phyloP scores from a whole-genome alignment of 305 asterid genomes.

The Withania somnifera region DNA sequence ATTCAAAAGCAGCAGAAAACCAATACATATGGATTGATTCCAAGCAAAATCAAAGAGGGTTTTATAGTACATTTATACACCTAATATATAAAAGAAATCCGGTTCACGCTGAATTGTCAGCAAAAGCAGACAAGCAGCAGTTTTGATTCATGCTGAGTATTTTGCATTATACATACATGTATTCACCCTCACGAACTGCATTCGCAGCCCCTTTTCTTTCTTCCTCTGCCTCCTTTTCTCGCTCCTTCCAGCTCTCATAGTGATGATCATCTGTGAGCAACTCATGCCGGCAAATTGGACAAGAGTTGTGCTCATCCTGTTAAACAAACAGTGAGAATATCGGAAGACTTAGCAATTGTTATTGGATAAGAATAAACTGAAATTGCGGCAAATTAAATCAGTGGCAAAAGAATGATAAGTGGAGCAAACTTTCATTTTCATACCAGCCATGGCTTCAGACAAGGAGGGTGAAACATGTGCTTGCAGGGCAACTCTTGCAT shows the following conservation, averaged over 20 bases:
- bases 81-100: background rate
- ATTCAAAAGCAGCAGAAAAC: background rate
- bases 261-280: constrained; percentile 82
- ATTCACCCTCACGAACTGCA: constrained; percentile 90
- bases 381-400: background rate
- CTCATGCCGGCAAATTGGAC: constrained; percentile 92
- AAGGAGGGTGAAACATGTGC: constrained; percentile 93
- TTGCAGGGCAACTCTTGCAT: constrained; percentile 95
- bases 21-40: background rate
- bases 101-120: background rate
- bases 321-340: background rate
- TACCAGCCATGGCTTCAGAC: constrained; percentile 99
- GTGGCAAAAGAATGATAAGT: background rate
- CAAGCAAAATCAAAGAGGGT: background rate
- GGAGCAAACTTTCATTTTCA: background rate
- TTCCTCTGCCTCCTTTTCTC: constrained; percentile 91
- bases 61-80: background rate
- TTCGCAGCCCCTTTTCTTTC: constrained; percentile 96
- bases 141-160: background rate
- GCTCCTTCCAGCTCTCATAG: constrained; percentile 86
- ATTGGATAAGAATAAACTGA: background rate
- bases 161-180: constrained; percentile 62
- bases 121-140: background rate
- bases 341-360: background rate
- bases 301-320: constrained; percentile 89